Conservation (phyloP, 169 alveolate genomes). For the Eimeria falciformis region DNA sequence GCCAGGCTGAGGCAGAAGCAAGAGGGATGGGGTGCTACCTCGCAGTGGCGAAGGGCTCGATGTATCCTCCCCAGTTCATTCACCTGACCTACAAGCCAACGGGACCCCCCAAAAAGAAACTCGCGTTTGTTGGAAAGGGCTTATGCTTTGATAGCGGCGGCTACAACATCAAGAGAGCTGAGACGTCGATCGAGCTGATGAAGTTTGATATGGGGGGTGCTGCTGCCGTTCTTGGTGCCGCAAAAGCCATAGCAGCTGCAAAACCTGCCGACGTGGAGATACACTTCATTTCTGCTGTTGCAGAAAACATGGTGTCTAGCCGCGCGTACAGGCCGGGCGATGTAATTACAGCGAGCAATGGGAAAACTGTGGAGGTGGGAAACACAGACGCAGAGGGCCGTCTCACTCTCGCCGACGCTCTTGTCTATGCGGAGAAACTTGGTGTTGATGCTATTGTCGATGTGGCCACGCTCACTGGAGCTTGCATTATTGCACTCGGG, state of each 20-base stretch:
- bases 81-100: slow-evolving; percentile 87
- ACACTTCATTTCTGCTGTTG: slow-evolving; percentile 90
- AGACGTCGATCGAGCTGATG: slow-evolving; percentile 80
- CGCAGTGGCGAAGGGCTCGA: slow-evolving; percentile 92
- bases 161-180: slow-evolving; percentile 88
- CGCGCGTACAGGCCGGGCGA: slow-evolving; percentile 95
- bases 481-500: slow-evolving; percentile 92
- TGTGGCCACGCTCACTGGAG: slow-evolving; percentile 98
- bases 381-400: slow-evolving; percentile 99
- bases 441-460: slow-evolving; percentile 93
- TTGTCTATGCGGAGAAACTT: slow-evolving; percentile 92
- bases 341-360: slow-evolving; percentile 94
- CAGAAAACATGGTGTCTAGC: slow-evolving; percentile 94
- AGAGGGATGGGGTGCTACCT: slow-evolving; percentile 91
- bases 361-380: slow-evolving; percentile 86
- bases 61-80: slow-evolving; percentile 90
- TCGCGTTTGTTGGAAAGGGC: slow-evolving; percentile 97
- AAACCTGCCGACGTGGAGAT: slow-evolving; percentile 90
- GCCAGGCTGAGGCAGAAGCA: slow-evolving; percentile 87
- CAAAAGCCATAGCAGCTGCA: slow-evolving; percentile 86
- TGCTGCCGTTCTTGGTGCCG: slow-evolving; percentile 93
- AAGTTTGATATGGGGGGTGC: slow-evolving; percentile 93
- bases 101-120: slow-evolving; percentile 80
- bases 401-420: slow-evolving; percentile 96
- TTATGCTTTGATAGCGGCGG: slow-evolving; percentile 96